Evolutionary conservation across 1,284 basidiomycete species (phyloP), one percentile per base, ranked within the genome.

Genomic region (Rugiboletus extremiorientalis): DNA sequence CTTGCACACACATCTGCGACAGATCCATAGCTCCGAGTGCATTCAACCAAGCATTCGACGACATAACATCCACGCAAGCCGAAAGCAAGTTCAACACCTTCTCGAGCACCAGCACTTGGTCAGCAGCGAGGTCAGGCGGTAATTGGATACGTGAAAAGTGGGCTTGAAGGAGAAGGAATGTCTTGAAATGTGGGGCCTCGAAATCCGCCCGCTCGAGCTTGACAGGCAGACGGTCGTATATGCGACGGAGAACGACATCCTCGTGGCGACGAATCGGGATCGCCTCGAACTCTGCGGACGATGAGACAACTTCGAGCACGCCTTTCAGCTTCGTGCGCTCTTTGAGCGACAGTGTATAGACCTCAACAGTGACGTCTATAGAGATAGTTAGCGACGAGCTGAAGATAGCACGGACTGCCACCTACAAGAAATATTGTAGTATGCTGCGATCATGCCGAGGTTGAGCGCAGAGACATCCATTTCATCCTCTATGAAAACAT

Each of bases 1-100:
- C 96, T 74, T 99, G 97, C 4, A 98, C 94, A 72, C 93, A 95
- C 96, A 99, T 99, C 76, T 99, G 97, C n/a, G 91, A 92, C 57
- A 99, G 74, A 76, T 99, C 97, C 97, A 99, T 99, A 0, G 96
- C 96, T 49, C 96, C 92, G 18, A 98, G 78, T 2, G 96, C 96
- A 68, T 89, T 96, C 66, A 99, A 74, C 88, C 89, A 96, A 5
- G 92, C 94, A 69, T 98, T 98, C 48, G 91, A 94, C 7, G 92
- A 95, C 94, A 99, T 95, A 59, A 99, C 96, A 72, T 98, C 96
- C 36, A 98, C 96, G 69, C 94, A 96, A 4, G 96, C 95, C 15
- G 91, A 94, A 25, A 96, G 80, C 30, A 96, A 75, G 65, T 94
- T 96, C 61, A 98, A 80, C 31, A 97, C 88, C 74, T 96, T 97